These are phyloP conservation scores for Dispira parvispora DNA, from an alignment of 192 early-diverging fungal species.

Conservation along the genomic window DNA sequence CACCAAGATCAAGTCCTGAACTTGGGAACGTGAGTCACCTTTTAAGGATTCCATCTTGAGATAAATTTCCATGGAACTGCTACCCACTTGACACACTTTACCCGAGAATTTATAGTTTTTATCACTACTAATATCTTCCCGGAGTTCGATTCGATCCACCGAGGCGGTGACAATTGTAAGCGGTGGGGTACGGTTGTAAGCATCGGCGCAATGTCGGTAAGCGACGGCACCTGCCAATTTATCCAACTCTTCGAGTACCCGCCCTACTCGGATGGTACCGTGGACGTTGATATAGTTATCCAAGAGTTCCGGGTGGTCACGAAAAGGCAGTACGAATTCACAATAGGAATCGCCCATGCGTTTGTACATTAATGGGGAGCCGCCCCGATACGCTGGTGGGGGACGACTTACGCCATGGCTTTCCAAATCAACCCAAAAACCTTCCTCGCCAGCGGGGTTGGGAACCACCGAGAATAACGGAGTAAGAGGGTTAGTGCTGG, in stretches of 20 bases:
- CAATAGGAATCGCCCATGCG: constrained; percentile 56
- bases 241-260: constrained; percentile 76
- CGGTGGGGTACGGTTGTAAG: constrained; percentile 30
- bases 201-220: constrained; percentile 55
- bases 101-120: constrained; percentile 63
- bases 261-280: constrained; percentile 64
- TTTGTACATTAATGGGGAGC: constrained; percentile 28
- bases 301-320: constrained; percentile 45
- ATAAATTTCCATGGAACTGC: constrained; percentile 75
- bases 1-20: constrained; percentile 38
- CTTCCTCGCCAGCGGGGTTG: background rate
- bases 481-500: no score
- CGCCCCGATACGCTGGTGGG: constrained; percentile 10
- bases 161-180: constrained; percentile 72
- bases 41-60: constrained; percentile 45
- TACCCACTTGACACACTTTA: constrained; percentile 69
- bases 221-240: constrained; percentile 63
- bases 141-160: constrained; percentile 73
- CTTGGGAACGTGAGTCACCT: constrained; percentile 13
- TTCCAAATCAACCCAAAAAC: background rate
- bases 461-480: constrained; percentile 5
- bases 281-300: constrained; percentile 68
- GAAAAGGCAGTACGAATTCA: constrained; percentile 62
- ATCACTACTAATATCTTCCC: constrained; percentile 37
- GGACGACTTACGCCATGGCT: constrained; percentile 15